phyloP scores from a whole-genome alignment of 768 basidiomycete genomes.

The Mycena alexandri region DNA sequence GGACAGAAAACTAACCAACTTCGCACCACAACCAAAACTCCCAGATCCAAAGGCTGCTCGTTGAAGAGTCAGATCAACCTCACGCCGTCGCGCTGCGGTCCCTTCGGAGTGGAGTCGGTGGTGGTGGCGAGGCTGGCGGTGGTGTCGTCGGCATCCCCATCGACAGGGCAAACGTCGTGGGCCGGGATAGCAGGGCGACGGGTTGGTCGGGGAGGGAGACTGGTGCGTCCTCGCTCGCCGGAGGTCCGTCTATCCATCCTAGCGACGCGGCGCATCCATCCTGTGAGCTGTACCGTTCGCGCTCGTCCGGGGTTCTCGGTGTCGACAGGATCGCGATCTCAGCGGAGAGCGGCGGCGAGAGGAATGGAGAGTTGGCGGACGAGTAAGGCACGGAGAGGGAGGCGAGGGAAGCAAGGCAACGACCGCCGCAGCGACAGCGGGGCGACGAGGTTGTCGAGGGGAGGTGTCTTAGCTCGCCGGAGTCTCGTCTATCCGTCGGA shows the following conservation, averaged over 20 bases:
- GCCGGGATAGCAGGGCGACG: slow-evolving; percentile 11
- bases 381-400: not conserved
- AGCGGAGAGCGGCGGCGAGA: slow-evolving; percentile 23
- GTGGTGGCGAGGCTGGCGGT: not conserved
- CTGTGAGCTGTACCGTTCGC: not conserved
- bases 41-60: slow-evolving; percentile 13
- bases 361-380: no score
- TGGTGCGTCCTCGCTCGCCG: not conserved
- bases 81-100: slow-evolving; percentile 24
- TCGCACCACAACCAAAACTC: slow-evolving; percentile 5
- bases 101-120: slow-evolving; percentile 7
- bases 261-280: no score
- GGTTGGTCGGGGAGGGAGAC: not conserved
- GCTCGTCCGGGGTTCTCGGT: not conserved
- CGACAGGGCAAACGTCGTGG: not conserved
- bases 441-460: not conserved
- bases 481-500: not conserved
- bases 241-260: slow-evolving; percentile 12
- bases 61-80: slow-evolving; percentile 18
- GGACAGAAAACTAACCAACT: not conserved
- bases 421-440: not conserved
- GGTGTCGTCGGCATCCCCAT: no score
- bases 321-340: not conserved
- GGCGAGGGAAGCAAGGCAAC: not conserved
- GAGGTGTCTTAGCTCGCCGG: not conserved